Base-by-base conservation (phyloP, 176 grass and related monocot genomes). In the Pharus latifolius region DNA sequence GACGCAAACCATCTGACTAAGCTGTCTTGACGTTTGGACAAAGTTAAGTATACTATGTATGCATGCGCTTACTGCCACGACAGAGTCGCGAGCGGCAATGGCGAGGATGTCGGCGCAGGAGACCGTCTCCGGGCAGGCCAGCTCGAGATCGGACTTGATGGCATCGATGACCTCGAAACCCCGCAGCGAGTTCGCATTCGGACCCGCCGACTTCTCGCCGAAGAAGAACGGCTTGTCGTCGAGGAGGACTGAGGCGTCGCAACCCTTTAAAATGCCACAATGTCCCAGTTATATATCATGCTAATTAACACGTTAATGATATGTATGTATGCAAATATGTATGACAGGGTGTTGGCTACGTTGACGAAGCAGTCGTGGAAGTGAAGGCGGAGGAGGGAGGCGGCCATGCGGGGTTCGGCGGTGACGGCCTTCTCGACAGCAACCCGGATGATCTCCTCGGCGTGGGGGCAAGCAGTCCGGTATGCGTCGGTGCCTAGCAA, bases 81-180 rank as follows among this genome's bases (percentile, higher is more conserved):
- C 84, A 1, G 92, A 88, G 80, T 96, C 92, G n/a, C 92, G 85
- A 58, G 92, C 92, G 3, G 79, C 85, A 52, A 96, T 84, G 67
- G 92, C 92, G 5, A 96, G 88, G 77, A 96, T 14, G 67, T 96
- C 92, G 20, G 88, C 84, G 25, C 92, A 96, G 32, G 92, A 96
- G 65, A 96, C 82, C 0, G 82, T 91, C 67, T 81, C 75, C 0
- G 88, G 88, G 77, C 92, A 96, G 15, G 69, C 85, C 30, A 31
- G 63, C 67, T 96, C 92, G 1, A 96, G 85, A 74, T 91, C 76
- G 2, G 50, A 40, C 82, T 96, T 96, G 72, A 96, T 96, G 27
- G 67, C 76, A 6, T 96, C 92, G 16, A 96, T 66, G 22, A 96
- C 85, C 26, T 96, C 88, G 62, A 92, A 96, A 0, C 92, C 92